A percentile compares a stretch with the other conserved stretches of the same genome.
Conservation (phyloP, 345 rosid genomes). For the Euphorbia pulcherrima region DNA sequence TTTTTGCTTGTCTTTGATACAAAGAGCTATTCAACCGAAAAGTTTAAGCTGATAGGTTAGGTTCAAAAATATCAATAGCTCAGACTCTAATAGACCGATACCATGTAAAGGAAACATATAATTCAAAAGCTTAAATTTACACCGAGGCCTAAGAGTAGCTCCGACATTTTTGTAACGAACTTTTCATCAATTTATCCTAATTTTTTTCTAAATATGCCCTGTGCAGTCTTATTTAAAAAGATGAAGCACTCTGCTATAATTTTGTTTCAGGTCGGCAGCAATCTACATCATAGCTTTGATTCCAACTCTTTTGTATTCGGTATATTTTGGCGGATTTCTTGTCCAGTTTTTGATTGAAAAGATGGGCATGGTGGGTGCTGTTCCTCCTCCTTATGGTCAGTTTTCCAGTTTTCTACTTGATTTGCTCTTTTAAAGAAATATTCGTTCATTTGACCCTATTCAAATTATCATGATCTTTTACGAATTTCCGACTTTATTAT, state of each 20-base stretch:
- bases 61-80: too few relatives aligned
- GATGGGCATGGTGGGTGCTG: constrained; percentile 95
- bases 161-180: too few relatives aligned
- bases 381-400: constrained; percentile 92
- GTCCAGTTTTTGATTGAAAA: constrained; percentile 79
- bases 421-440: too few relatives aligned
- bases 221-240: not conserved
- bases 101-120: too few relatives aligned
- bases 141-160: not conserved
- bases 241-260: too few relatives aligned
- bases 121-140: not conserved
- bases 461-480: too few relatives aligned
- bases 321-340: constrained; percentile 82
- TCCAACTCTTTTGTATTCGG: constrained; percentile 66
- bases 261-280: constrained; percentile 68
- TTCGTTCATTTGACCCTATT: too few relatives aligned
- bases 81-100: not conserved
- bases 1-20: not conserved
- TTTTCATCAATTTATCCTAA: not conserved
- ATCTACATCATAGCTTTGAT: constrained; percentile 62
- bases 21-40: not conserved
- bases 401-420: constrained; percentile 36
- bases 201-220: not conserved
- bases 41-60: too few relatives aligned
- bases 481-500: too few relatives aligned